phyloP scores from a whole-genome alignment of 2,329 filamentous ascomycete genomes.

The Orbilia javanica region DNA sequence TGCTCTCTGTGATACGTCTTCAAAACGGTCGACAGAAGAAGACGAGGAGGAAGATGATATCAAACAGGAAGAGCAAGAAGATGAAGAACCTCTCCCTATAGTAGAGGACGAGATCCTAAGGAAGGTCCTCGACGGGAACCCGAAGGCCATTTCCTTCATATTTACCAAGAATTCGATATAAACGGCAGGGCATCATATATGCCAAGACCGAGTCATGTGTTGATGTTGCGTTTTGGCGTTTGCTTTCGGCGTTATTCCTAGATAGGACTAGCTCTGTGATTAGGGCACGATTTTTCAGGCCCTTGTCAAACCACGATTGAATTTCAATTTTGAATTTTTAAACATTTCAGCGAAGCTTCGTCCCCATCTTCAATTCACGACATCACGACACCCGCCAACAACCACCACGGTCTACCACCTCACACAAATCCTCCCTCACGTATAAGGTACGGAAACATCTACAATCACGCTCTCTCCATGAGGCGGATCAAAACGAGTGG shows the following conservation, averaged over 20 bases:
- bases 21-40: not conserved
- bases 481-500: slow-evolving; percentile 58
- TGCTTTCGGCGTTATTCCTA: not conserved
- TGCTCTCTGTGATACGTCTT: not conserved
- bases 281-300: slow-evolving; percentile 45
- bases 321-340: slow-evolving; percentile 25
- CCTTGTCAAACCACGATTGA: slow-evolving; percentile 32
- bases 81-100: slow-evolving; percentile 59
- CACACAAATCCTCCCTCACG: slow-evolving; percentile 22
- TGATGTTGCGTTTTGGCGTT: slow-evolving; percentile 7
- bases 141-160: slow-evolving; percentile 62
- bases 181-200: not conserved
- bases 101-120: slow-evolving; percentile 70
- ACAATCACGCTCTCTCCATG: slow-evolving; percentile 32
- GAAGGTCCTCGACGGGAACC: slow-evolving; percentile 67
- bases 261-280: slow-evolving; percentile 27
- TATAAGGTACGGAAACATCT: slow-evolving; percentile 51
- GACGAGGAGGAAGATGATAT: not conserved
- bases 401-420: slow-evolving; percentile 45
- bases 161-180: slow-evolving; percentile 59
- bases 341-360: slow-evolving; percentile 15
- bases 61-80: slow-evolving; percentile 62
- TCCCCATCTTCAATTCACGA: slow-evolving; percentile 32
- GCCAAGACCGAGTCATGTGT: slow-evolving; percentile 5
- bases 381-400: slow-evolving; percentile 48